Base-by-base conservation (phyloP, 768 basidiomycete species). In the Mycena galopus region DNA sequence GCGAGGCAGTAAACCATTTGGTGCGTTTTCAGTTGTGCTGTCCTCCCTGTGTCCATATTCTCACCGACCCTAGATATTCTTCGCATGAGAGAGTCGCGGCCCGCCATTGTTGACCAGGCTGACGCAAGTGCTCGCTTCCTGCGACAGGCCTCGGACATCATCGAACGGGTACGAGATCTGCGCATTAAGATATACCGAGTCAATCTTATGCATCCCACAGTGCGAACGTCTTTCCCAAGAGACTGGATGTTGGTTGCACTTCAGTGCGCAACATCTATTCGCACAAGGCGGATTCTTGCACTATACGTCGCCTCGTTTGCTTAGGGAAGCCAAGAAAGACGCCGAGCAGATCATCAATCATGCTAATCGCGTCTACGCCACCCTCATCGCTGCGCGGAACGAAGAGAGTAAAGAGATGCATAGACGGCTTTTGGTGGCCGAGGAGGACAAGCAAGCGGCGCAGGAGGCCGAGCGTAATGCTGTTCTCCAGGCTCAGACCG, bases 231-330 rank as follows among this genome's bases (percentile, higher is more conserved):
- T 53, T 11, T 50, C 63, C 0, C 35, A 50, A 2, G 63, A 65
- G 47, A 65, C 63, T 25, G 63, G 63, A 32, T 65, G 63, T 35
- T 65, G 63, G 63, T 44, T 65, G 44, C 32, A 65, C 6, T 50
- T 65, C 10, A 65, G 27, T 5, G 47, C 63, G 4, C 63, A 65
- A 25, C 63, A 65, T 37, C 27, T 35, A 14, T 65, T 51, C 10
- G 63, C 63, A 0, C 44, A 35, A 0, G 63, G 29, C 6, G 27
- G 2, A 16, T 65, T 65, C 47, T 14, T 65, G 1, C 63, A 65
- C n/a, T 65, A 51, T 30, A 23, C 63, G 16, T 65, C 63, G 0
- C 63, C 63, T n/a, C 44, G 63, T 6, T 25, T 65, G 0, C 30
- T 29, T 14, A 30, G 29, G 21, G 47, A 65, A 25, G 63, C 35